Percentiles rank a stretch among this genome's conserved stretches.
These are phyloP conservation scores for Fomitopsis pulvina DNA, from an alignment of 768 basidiomycete genomes.

Conservation along the genomic window DNA sequence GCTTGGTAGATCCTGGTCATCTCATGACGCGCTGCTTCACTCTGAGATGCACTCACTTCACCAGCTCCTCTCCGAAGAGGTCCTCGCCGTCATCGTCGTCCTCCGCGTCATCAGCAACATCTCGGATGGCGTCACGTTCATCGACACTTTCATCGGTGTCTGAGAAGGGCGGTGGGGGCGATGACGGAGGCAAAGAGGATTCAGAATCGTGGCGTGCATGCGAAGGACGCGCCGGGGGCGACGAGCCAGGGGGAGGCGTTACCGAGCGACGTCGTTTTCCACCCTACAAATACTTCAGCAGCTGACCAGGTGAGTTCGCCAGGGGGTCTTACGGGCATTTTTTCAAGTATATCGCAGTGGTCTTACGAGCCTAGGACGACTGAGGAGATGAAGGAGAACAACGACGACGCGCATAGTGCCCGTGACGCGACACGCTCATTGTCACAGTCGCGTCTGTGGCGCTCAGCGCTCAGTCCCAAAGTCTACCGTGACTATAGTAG, in stretches of 20 bases:
- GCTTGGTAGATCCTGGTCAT: slow-evolving; percentile 28
- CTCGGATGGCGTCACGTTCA: slow-evolving; percentile 48
- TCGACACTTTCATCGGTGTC: slow-evolving; percentile 42
- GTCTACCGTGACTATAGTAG: no score
- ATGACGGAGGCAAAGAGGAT: slow-evolving; percentile 62
- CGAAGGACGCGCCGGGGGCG: slow-evolving; percentile 39
- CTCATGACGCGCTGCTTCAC: slow-evolving; percentile 3
- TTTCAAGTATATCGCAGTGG: not conserved
- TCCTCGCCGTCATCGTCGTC: slow-evolving; percentile 88
- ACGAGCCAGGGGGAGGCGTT: slow-evolving; percentile 45
- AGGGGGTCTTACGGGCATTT: not conserved
- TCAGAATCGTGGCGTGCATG: slow-evolving; percentile 50
- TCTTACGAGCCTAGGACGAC: not conserved
- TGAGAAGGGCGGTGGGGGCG: slow-evolving; percentile 42
- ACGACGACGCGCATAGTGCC: slow-evolving; percentile 4
- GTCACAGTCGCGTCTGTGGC: slow-evolving; percentile 18
- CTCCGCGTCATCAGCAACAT: slow-evolving; percentile 80
- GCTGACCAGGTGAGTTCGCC: not conserved
- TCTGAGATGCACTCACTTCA: slow-evolving; percentile 50
- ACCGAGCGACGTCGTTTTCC: slow-evolving; percentile 51
- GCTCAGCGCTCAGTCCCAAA: no score
- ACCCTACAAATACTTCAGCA: slow-evolving; percentile 37
- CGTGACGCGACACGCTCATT: slow-evolving; percentile 16
- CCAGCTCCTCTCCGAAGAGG: slow-evolving; percentile 76
- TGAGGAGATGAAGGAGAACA: not conserved